Conservation (phyloP, 192 early-diverging fungal species). For the Linnemannia schmuckeri region DNA sequence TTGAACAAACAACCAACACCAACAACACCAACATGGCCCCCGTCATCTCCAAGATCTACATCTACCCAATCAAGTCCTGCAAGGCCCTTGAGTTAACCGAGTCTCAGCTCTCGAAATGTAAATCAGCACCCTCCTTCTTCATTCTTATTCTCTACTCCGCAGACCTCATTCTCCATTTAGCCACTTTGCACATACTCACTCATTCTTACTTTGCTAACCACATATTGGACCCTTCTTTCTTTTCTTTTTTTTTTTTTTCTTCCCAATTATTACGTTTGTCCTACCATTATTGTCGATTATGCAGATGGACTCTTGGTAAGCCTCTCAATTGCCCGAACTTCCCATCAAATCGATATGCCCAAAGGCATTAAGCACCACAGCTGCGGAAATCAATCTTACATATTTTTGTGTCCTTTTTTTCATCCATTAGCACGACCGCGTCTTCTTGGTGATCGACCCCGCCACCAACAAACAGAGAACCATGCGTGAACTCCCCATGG, state of each 20-base stretch:
- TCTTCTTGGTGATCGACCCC: conserved; percentile 59
- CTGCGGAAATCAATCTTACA: conserved; percentile 30
- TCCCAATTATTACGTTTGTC: neutral
- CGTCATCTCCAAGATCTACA: conserved; percentile 53
- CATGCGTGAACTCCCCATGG: conserved; percentile 44
- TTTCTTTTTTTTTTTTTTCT: neutral
- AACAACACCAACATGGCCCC: conserved; percentile 31
- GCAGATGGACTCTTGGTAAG: conserved; percentile 7
- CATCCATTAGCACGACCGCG: conserved; percentile 56
- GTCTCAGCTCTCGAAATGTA: conserved; percentile 49
- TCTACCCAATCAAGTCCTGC: conserved; percentile 74
- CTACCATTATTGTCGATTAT: neutral
- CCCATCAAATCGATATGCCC: neutral
- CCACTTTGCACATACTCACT: neutral
- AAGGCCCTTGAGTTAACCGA: conserved; percentile 57
- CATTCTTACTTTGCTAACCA: neutral
- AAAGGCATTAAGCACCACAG: neutral
- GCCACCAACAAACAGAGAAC: conserved; percentile 44
- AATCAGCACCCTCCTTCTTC: neutral
- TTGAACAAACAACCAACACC: neutral
- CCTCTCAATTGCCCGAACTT: neutral
- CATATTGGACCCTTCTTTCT: too few species aligned
- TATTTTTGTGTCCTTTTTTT: neutral
- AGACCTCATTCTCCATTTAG: too few species aligned
- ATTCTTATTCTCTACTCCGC: too few species aligned